Percentiles rank a stretch among this genome's conserved stretches.
Conservation (phyloP, 106 monocot species). For the Triglochin maritima region DNA sequence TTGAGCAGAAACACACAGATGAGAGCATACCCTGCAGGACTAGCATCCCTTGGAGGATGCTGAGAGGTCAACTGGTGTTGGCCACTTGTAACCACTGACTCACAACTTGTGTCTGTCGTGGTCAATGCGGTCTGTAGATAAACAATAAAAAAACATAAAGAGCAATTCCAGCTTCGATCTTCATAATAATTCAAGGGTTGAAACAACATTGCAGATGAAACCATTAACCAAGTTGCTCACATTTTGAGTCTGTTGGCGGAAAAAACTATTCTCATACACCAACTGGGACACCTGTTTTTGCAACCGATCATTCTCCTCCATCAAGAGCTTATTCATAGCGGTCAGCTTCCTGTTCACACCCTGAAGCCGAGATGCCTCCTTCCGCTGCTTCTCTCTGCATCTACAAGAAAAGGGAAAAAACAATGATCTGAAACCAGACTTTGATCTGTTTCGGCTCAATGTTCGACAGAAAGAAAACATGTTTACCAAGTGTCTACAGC, state of each 20-base stretch:
- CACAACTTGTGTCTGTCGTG: conserved; percentile 54
- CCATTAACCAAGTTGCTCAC: conserved; percentile 12
- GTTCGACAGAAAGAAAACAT: conserved; percentile 7
- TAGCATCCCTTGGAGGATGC: conserved; percentile 45
- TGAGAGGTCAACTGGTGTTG: conserved; percentile 30
- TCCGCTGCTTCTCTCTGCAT: conserved; percentile 70
- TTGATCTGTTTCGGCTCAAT: conserved; percentile 14
- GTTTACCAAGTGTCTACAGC: no score
- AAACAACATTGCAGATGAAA: background rate
- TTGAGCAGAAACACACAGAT: background rate
- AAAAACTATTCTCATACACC: conserved; percentile 52
- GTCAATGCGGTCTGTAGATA: conserved; percentile 19
- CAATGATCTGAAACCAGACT: background rate
- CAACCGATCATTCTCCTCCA: conserved; percentile 73
- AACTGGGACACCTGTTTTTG: conserved; percentile 74
- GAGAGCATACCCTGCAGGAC: conserved; percentile 47
- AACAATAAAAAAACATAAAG: background rate
- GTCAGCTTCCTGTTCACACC: conserved; percentile 51
- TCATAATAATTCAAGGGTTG: background rate
- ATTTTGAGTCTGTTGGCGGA: conserved; percentile 38
- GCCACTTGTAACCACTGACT: conserved; percentile 48
- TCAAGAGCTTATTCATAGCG: conserved; percentile 74
- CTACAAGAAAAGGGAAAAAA: conserved; percentile 14
- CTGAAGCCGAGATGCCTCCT: conserved; percentile 58
- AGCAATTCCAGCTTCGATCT: background rate